Evolutionary conservation across 2,329 filamentous ascomycete species (phyloP), one percentile per base, ranked within the genome.

Genomic region (Nannizziopsis barbatae): DNA sequence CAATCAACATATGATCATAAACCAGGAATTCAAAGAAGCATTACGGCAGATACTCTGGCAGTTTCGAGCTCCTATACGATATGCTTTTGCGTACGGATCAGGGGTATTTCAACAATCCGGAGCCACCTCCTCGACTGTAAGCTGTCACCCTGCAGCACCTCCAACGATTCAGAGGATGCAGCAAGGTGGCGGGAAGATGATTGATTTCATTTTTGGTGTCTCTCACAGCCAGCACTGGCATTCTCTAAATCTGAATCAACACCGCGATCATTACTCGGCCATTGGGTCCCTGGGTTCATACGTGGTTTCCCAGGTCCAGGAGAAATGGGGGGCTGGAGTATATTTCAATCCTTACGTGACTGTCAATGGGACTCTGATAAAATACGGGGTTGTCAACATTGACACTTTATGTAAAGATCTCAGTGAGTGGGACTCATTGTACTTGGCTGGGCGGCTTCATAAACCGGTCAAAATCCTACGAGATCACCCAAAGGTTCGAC

Each of bases 281-380:
- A 71, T 98, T 15, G 86, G 85, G 1, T 83, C 80, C 11, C 68
- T 95, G 15, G 90, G 90, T 1, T 96, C 89, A 1, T 89, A 81
- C 27, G 75, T 86, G 3, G 86, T 96, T 14, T 88, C 86, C 11
- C 76, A 80, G 47, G 81, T 95, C 15, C 90, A 98, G 65, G 86
- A 96, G 60, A 77, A 74, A 54, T 86, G 84, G 71, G 92, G 92
- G 37, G 92, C 92, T 0, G 93, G 92, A 5, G 87, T 95, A 35
- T 98, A 98, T 69, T 98, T 95, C 71, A 95, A 98, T 60, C 89
- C 92, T 0, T 95, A 90, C 63, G 80, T 98, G 42, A 90, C 85
- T 2, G 82, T 96, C 52, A 95, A 96, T 59, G 93, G 92, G 36
- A 93, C 88, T 53, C 75, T 96, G 60, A 92, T 98, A 67, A 98